Base-by-base conservation (phyloP, 1,139 yeast genomes). In the Geotrichum europaeum region DNA sequence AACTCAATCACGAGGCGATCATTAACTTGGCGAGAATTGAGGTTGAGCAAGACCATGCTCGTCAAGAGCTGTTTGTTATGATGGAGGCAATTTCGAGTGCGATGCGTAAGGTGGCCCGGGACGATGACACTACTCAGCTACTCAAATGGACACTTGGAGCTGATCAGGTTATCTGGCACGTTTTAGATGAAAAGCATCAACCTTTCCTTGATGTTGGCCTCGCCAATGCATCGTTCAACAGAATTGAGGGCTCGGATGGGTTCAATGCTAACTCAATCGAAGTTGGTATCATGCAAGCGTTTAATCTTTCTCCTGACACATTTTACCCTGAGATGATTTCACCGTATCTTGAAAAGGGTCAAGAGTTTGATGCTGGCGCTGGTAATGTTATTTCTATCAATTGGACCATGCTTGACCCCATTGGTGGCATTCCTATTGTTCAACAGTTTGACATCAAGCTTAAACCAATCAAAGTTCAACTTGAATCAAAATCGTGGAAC, bases 341-440 rank as follows among this genome's bases (percentile, higher is more conserved):
- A 0, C 92, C 94, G 2, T 77, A 69, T 59, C 63, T 72, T 49
- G 64, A 63, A 20, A 63, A 60, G 28, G 66, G 65, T 28, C 65
- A 63, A 12, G 65, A 65, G 20, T 64, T 60, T 12, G 63, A 66
- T 52, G 55, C 62, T n/a, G 59, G 60, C 2, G 65, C 64, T 49
- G 64, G 64, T 30, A 72, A 74, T 58, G 71, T 89, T 65, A 76
- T 89, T 13, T 73, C 77, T 47, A 76, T 87, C 57, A 77, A 79
- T 18, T 91, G 97, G 97, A 80, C 82, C 9, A 79, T 86, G 81
- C 77, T 87, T 55, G 85, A 83, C 49, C 89, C 96, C 0, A 88
- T 91, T 60, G 97, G 97, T 4, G 97, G 97, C 2, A 91, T 91
- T 55, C 80, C 86, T 0, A 84, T 89, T 36, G 75, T 91, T 67